A percentile compares a stretch with the other conserved stretches of the same genome.
phyloP scores from a whole-genome alignment of 306 rosid genomes.

The Lotus japonicus region DNA sequence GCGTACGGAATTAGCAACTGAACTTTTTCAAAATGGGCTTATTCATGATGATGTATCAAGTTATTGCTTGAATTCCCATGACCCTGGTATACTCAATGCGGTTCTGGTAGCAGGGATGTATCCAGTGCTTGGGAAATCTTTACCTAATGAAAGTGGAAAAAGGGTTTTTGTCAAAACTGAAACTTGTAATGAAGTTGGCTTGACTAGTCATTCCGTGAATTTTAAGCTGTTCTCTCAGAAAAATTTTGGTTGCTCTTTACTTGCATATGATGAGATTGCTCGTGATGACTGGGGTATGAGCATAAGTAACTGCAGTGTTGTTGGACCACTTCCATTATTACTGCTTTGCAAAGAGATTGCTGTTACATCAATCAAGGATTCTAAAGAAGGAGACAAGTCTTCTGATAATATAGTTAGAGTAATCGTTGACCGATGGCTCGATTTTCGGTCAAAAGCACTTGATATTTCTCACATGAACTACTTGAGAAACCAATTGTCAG shows the following conservation, averaged over 20 bases:
- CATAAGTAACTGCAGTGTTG: slow-evolving; percentile 46
- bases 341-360: slow-evolving; percentile 67
- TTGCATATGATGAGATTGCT: slow-evolving; percentile 57
- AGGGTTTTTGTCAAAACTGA: slow-evolving; percentile 36
- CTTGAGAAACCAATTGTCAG: slow-evolving; percentile 68
- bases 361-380: slow-evolving; percentile 39
- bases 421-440: slow-evolving; percentile 62
- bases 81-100: slow-evolving; percentile 61
- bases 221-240: slow-evolving; percentile 11
- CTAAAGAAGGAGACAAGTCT: slow-evolving; percentile 26
- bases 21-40: slow-evolving; percentile 52
- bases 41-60: slow-evolving; percentile 28
- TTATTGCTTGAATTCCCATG: slow-evolving; percentile 50
- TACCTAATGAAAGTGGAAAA: slow-evolving; percentile 16
- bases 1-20: slow-evolving; percentile 54
- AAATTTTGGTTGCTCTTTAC: slow-evolving; percentile 21
- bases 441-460: slow-evolving; percentile 48
- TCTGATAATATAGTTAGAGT: slow-evolving; percentile 57
- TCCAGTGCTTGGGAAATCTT: slow-evolving; percentile 68
- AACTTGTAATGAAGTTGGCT: slow-evolving; percentile 40
- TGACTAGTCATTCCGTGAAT: slow-evolving; percentile 38
- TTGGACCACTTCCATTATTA: slow-evolving; percentile 61
- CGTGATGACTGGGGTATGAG: slow-evolving; percentile 46
- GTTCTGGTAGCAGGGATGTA: slow-evolving; percentile 66
- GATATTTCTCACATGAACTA: slow-evolving; percentile 68